A percentile compares a stretch with the other conserved stretches of the same genome.
Conservation (phyloP, 2,329 filamentous ascomycete genomes). For the Pseudogymnoascus sp. region DNA sequence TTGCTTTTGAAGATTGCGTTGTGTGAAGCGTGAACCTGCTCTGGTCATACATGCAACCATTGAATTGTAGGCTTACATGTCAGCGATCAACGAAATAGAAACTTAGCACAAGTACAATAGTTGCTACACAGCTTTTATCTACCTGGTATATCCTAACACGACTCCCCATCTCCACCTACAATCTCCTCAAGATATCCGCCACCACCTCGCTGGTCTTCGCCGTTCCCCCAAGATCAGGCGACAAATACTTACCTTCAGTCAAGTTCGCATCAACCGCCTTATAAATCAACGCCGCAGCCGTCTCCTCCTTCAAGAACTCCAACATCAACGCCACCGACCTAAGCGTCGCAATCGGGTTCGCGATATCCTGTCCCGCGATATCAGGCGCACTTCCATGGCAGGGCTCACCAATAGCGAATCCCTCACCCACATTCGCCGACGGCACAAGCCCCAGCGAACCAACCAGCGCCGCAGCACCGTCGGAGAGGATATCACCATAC, state of each 20-base stretch:
- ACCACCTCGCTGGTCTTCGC: conserved; percentile 82
- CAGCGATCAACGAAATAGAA: neutral
- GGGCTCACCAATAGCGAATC: conserved; percentile 93
- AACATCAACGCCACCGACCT: conserved; percentile 89
- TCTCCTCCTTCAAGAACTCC: conserved; percentile 83
- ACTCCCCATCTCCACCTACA: conserved; percentile 42
- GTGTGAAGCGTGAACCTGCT: neutral
- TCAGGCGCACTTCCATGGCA: conserved; percentile 95
- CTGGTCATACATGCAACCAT: neutral
- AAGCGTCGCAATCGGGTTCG: conserved; percentile 93
- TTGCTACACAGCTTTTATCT: conserved; percentile 2
- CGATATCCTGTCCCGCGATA: conserved; percentile 85
- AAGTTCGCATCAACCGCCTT: conserved; percentile 84
- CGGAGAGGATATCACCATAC: conserved; percentile 93
- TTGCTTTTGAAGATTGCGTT: neutral
- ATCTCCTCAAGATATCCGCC: conserved; percentile 71
- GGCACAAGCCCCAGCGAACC: conserved; percentile 88
- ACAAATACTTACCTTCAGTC: conserved; percentile 71
- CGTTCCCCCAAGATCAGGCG: conserved; percentile 81
- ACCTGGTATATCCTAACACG: neutral
- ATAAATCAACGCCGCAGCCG: conserved; percentile 83
- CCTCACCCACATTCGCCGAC: conserved; percentile 87
- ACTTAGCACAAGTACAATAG: neutral
- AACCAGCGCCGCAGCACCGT: conserved; percentile 89
- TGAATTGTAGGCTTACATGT: neutral